phyloP scores from a whole-genome alignment of 179 eudicot species.

The Beta lomatogona region DNA sequence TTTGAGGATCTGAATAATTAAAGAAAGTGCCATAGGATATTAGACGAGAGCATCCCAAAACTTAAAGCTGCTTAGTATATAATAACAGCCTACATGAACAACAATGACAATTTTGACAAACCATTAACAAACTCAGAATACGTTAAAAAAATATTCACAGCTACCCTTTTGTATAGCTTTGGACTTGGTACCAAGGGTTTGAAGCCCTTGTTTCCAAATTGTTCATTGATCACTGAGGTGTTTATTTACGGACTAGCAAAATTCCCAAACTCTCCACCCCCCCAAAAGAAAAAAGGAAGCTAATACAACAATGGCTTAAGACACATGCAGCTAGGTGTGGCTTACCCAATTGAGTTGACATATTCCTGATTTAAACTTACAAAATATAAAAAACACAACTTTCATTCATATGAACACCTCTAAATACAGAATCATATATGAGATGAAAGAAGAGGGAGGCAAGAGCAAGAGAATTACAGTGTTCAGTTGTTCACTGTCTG shows the following conservation, averaged over 20 bases:
- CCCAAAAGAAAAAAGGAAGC: neutral
- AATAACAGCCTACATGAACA: neutral
- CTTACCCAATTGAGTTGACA: neutral
- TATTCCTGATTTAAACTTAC: neutral
- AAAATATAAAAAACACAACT: neutral
- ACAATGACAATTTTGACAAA: neutral
- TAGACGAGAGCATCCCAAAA: slow-evolving; percentile 9
- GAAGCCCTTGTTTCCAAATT: neutral
- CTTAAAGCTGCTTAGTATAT: neutral
- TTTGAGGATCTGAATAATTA: slow-evolving; percentile 70
- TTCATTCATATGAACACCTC: too few relatives aligned
- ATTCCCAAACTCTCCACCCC: neutral
- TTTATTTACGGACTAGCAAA: neutral
- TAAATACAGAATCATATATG: neutral
- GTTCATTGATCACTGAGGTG: neutral
- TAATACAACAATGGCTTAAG: neutral
- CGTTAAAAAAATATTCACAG: neutral
- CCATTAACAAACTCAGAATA: neutral
- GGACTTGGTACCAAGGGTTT: neutral
- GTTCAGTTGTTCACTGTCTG: slow-evolving; percentile 70
- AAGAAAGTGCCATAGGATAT: neutral
- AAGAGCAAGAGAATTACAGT: slow-evolving; percentile 45
- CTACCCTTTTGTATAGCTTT: neutral
- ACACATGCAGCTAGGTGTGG: neutral
- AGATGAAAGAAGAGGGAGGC: slow-evolving; percentile 8